Evolutionary conservation across 352 stramenopile genomes (phyloP), one percentile per base, ranked within the genome.

Genomic region (Phytophthora palmivora): DNA sequence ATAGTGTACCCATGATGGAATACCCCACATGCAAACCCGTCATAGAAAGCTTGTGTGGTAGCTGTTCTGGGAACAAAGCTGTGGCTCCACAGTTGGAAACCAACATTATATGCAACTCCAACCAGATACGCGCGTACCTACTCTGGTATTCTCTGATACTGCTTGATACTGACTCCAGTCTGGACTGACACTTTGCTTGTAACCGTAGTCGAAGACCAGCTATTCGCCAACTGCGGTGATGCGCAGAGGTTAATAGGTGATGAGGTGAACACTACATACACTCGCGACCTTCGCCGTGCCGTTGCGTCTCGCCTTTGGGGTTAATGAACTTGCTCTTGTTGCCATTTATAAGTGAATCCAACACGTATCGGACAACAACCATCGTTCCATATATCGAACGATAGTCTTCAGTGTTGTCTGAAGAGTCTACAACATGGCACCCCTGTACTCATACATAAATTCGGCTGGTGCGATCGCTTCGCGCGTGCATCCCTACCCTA

Each of bases 281-380:
- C 78, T 74, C 32, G 95, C 73, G 24, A 92, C 94, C 52, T 86
- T 85, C 1, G 85, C 75, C 42, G 79, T 72, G 47, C 84, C 93
- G 54, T 97, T 98, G 0, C 0, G 67, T 49, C 0, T 77, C 70
- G 7, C 57, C 52, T 0, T 65, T 55, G 59, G 97, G 90, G 62
- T 97, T 96, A 11, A 88, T 81, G 55, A 96, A 98, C 51, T 94
- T 89, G 51, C 80, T 91, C 67, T 98, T 97, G 78, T 98, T 98
- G 24, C 94, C 93, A 26, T 87, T 87, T 18, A 86, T 82, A 21
- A 92, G 77, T 1, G 93, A 91, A 63, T 98, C 95, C 21, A 98
- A 60, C 21, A 92, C 82, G 97, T 51, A 63, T 97, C 90, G 65
- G 98, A 98, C 16, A 98, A 45, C 24, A n/a, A n/a, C n/a, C n/a